Conservation (phyloP, 495 filamentous ascomycete genomes). For the Chlorociboria aeruginascens region DNA sequence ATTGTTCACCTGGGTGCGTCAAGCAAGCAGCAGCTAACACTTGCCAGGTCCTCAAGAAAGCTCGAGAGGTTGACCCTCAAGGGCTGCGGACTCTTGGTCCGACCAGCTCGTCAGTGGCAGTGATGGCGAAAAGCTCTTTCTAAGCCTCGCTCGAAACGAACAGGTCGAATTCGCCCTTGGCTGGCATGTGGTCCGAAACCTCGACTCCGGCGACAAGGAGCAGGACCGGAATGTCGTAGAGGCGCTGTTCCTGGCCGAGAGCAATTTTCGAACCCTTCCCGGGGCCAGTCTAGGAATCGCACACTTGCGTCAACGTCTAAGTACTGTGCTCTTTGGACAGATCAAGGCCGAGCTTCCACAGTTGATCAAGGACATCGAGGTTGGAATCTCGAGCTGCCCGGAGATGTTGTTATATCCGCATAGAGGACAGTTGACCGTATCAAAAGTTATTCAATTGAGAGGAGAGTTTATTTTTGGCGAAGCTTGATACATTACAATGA, state of each 20-base stretch:
- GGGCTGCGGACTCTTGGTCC: constrained; percentile 66
- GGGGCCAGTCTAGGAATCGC: constrained; percentile 30
- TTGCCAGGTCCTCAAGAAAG: constrained; percentile 50
- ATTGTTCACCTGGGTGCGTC: no score
- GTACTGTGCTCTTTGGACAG: constrained; percentile 41
- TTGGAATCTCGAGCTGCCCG: no score
- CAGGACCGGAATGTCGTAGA: constrained; percentile 27
- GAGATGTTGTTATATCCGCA: no score
- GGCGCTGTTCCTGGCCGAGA: constrained; percentile 27
- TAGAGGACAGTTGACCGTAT: no score
- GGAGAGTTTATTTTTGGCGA: no score
- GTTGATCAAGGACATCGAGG: constrained; percentile 48
- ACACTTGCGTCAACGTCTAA: constrained; percentile 37
- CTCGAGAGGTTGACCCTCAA: constrained; percentile 49
- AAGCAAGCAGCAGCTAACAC: no score
- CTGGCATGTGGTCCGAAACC: constrained; percentile 40
- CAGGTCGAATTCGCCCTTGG: constrained; percentile 33
- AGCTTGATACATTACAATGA: no score
- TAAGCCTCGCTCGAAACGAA: constrained; percentile 32
- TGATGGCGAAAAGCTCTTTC: constrained; percentile 25
- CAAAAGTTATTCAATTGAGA: no score
- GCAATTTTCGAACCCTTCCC: constrained; percentile 15
- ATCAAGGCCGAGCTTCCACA: constrained; percentile 44
- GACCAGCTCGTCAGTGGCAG: constrained; percentile 28
- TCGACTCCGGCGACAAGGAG: constrained; percentile 20